Conservation (phyloP, 1,139 yeast species). For the Pichia sp. region DNA sequence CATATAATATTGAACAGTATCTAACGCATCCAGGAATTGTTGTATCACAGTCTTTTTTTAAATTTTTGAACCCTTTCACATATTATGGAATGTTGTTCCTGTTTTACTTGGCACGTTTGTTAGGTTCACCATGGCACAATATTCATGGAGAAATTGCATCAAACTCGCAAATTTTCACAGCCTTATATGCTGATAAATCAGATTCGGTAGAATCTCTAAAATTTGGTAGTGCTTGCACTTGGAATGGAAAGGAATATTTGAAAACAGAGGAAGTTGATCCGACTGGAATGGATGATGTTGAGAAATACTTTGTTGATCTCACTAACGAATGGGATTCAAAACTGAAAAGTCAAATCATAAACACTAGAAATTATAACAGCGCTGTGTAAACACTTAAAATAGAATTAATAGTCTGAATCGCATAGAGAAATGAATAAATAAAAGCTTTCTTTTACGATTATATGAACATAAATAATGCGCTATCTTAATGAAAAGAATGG, state of each 20-base stretch:
- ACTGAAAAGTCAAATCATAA: constrained; percentile 62
- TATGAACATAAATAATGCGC: no score
- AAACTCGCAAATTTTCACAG: constrained; percentile 65
- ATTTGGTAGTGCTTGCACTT: constrained; percentile 65
- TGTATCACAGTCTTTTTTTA: constrained; percentile 71
- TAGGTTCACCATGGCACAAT: constrained; percentile 85
- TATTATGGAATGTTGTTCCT: constrained; percentile 78
- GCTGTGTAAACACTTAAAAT: no score
- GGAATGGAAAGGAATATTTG: constrained; percentile 58
- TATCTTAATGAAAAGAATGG: no score
- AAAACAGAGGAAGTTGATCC: constrained; percentile 46
- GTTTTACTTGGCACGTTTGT: constrained; percentile 74
- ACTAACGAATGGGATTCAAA: constrained; percentile 59
- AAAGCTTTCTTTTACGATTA: no score
- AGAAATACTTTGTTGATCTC: constrained; percentile 47
- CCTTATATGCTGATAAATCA: constrained; percentile 36
- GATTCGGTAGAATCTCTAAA: constrained; percentile 39
- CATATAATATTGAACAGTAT: constrained; percentile 57
- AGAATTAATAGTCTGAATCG: no score
- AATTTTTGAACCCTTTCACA: constrained; percentile 67
- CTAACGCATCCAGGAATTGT: constrained; percentile 93
- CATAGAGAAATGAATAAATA: no score
- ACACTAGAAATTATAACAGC: constrained; percentile 30
- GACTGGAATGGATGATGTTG: constrained; percentile 59
- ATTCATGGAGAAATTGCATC: constrained; percentile 87